Evolutionary conservation across 2,329 filamentous ascomycete species (phyloP), one percentile per base, ranked within the genome.

Genomic region (Penicillium digitatum): DNA sequence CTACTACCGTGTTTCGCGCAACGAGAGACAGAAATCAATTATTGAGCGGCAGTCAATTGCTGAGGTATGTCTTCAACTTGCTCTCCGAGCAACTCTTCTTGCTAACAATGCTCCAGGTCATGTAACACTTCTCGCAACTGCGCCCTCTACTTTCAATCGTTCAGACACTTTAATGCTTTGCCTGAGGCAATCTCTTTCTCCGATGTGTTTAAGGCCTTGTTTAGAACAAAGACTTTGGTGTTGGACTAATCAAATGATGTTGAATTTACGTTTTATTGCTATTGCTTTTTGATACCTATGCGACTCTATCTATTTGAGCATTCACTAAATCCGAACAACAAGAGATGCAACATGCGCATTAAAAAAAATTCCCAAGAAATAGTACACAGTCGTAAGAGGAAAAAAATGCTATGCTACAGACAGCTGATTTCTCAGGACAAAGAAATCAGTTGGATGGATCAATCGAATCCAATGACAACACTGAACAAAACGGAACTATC

Each of bases 1-100:
- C 61, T 99, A 96, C 72, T 97, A 89, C 75, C 85, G 91, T 5
- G 89, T 99, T 11, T 87, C 83, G 58, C 81, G 94, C 48, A 88
- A 96, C 69, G 85, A 88, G 64, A 84, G 83, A 65, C 92, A 96
- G 76, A 93, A 95, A 72, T 95, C 89, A 59, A 83, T 88, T 50
- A 97, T 99, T 71, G 84, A 88, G 71, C 82, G 84, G 71, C 79
- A 81, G 62, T 78, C 75, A 10, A 80, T 81, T 63, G 75, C 76
- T 54, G 78, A 79, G 67, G 77, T 81, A 58, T 63, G 71, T 64
- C 40, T 31, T 42, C 18, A 9, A 22, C 16, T 6, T n/a, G 11
- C 0, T 8, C 1, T 12, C n/a, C 6, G 16, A 10, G 40, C 29
- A 11, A 24, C 31, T 3, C 0, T 10, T 40, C 10, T 27, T 50